Percentiles rank a stretch among this genome's conserved stretches.
phyloP scores from a whole-genome alignment of 306 rosid genomes.

The Cajanus cajan region DNA sequence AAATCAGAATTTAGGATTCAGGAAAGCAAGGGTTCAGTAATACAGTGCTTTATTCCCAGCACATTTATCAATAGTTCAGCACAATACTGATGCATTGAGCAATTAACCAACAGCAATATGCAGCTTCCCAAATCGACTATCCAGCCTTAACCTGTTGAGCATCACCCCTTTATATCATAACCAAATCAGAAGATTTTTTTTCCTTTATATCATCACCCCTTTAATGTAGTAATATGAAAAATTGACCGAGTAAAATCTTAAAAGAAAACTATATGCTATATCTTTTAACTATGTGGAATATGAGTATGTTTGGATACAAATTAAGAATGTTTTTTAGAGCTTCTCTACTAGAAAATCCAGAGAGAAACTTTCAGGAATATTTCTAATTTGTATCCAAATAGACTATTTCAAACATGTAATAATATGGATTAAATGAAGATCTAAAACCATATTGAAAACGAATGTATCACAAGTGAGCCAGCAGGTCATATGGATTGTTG shows the following conservation, averaged over 20 bases:
- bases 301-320: too few species aligned
- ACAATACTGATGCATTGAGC: neutral
- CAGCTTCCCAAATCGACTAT: neutral
- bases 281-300: neutral
- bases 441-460: neutral
- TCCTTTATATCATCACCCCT: neutral
- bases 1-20: slow-evolving; percentile 4
- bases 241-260: neutral
- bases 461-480: neutral
- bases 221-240: neutral
- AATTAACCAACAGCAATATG: neutral
- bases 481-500: neutral
- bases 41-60: neutral
- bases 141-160: neutral
- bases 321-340: too few species aligned
- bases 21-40: slow-evolving; percentile 3
- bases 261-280: neutral
- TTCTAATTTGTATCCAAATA: too few species aligned
- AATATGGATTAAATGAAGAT: neutral
- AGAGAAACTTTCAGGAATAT: too few species aligned
- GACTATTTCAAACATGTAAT: neutral
- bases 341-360: too few species aligned
- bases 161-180: neutral
- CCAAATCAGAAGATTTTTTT: neutral
- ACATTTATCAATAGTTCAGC: neutral